Base-by-base conservation (phyloP, 148 eudicot species). In the Rhododendron williamsianum region DNA sequence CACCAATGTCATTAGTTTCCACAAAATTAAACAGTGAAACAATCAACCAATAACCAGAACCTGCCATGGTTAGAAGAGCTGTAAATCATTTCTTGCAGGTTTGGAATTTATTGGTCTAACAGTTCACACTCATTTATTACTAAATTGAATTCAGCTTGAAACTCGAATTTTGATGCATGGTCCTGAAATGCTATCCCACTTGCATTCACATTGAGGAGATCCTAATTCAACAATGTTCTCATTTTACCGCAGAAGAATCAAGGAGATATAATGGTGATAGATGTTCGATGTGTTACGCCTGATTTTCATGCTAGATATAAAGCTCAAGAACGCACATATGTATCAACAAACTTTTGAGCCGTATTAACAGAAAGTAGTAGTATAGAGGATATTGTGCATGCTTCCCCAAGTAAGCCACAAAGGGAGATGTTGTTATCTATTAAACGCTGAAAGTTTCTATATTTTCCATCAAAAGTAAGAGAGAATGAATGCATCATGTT, bases 261-360 rank as follows among this genome's bases (percentile, higher is more conserved):
- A 80, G 94, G 93, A 87, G 99, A 97, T 85, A 87, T 97, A 35
- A 85, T 69, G 89, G 90, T 97, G 82, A 85, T 89, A 81, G 99
- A 97, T 89, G 95, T 92, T 84, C 92, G 94, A 77, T 89, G 91
- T 88, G 95, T 97, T 81, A 88, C 98, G 72, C 85, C 92, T 86
- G 90, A 92, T 91, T 97, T 97, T 89, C 98, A 97, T 91, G 91
- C 98, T 79, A 93, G 99, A 89, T 93, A 89, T 85, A 95, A 90
- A 92, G 98, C 99, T 87, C 94, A 84, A 88, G 99, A 97, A 89
- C 98, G 99, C 90, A 95, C 93, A 98, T 97, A 94, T 91, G 99
- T 93, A 91, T 89, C 95, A 91, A 45, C 76, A 78, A 54, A 19
- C 33, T 65, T 84, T 58, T 25, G 16, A 48, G 67, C 23, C 46